phyloP scores from a whole-genome alignment of 495 filamentous ascomycete genomes.

The Margaritispora aquatica region DNA sequence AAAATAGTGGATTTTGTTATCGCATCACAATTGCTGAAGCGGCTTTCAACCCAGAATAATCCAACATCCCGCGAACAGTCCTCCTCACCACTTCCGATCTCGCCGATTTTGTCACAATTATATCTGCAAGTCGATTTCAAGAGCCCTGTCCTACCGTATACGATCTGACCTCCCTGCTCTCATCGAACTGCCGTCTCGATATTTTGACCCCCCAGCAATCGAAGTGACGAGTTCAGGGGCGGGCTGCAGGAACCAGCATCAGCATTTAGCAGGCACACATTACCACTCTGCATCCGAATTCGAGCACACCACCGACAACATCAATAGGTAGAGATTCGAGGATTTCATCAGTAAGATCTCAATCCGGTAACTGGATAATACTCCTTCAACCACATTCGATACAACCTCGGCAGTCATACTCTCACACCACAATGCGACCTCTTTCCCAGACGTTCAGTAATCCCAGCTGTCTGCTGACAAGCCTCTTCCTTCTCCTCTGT shows the following conservation, averaged over 20 bases:
- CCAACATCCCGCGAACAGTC: too few species aligned
- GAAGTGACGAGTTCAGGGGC: neutral
- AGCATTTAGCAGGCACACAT: neutral
- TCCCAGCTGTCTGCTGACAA: neutral
- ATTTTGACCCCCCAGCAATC: neutral
- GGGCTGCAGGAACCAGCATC: neutral
- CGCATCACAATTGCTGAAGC: too few species aligned
- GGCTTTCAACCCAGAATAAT: too few species aligned
- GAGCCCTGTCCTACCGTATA: neutral
- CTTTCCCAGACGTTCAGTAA: neutral
- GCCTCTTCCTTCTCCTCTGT: neutral
- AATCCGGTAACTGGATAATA: neutral
- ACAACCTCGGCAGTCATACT: too few species aligned
- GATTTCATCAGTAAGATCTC: neutral
- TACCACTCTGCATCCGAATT: neutral
- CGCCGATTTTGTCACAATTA: too few species aligned
- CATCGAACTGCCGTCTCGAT: neutral
- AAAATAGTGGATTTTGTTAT: too few species aligned
- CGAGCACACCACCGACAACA: neutral
- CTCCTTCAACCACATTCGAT: too few species aligned
- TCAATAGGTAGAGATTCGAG: neutral
- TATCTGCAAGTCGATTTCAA: neutral
- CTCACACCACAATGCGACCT: neutral
- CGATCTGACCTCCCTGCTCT: neutral
- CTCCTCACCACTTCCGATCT: too few species aligned